Base-by-base conservation (phyloP, 768 basidiomycete genomes). In the Boletales sp. region DNA sequence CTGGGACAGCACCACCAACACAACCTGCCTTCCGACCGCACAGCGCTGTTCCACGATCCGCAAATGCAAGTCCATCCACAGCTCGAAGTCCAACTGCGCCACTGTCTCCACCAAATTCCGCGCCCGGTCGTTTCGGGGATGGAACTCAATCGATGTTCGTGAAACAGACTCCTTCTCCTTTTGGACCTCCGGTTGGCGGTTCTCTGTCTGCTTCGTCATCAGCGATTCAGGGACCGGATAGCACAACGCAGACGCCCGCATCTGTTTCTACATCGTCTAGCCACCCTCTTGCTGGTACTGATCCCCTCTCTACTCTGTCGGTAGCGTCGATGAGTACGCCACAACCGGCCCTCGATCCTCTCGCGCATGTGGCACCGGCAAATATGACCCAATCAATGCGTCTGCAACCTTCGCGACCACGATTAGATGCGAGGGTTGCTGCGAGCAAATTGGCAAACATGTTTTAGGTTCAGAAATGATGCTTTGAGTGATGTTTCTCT, bases 361-460 rank as follows among this genome's bases (percentile, higher is more conserved):
- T 90, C 17, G 84, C 81, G 8, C 78, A 79, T 53, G 70, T 78
- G 41, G 72, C 72, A 48, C 77, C 86, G n/a, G 73, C 76, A 41
- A 75, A 76, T 56, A 84, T 90, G 86, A 76, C 86, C 2, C 76
- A 74, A 43, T 89, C 87, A n/a, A 70, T 93, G 65, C 81, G 85
- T 17, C 75, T 86, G 41, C 82, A 83, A 57, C 83, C 87, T 13
- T 81, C 81, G 43, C 72, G 89, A 57, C 81, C 85, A 39, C 75
- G 86, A 60, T 67, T 95, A 59, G 94, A 96, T 65, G 85, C 92
- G 10, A 76, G 86, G 60, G 85, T 90, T 61, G 90, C 90, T 13
- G 91, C 90, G 17, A 89, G 89, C 64, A 94, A 93, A 66, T 76
- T 94, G 49, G 91, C 90, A 8, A 94, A 93, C 62, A 87, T 90